Conservation (phyloP, 176 grass and related monocot species). For the Neostapfia colusana region DNA sequence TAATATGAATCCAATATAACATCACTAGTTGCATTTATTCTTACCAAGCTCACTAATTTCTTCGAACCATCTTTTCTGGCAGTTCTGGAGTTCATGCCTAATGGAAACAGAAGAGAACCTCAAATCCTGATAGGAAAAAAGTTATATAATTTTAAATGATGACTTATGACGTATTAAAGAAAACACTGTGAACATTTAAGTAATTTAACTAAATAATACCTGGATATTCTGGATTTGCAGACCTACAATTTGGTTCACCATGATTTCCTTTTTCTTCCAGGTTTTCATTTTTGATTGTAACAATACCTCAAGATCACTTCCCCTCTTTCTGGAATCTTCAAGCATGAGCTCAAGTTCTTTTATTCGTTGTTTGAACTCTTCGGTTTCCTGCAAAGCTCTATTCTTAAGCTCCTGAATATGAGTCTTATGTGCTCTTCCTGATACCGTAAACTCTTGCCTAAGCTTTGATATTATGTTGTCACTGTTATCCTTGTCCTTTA, state of each 20-base stretch:
- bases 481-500: slow-evolving; percentile 45
- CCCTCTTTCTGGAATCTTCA: slow-evolving; percentile 46
- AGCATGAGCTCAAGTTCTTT: slow-evolving; percentile 48
- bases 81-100: slow-evolving; percentile 57
- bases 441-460: slow-evolving; percentile 44
- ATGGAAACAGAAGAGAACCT: slow-evolving; percentile 67
- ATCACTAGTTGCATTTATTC: slow-evolving; percentile 7
- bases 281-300: slow-evolving; percentile 48
- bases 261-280: slow-evolving; percentile 45
- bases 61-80: slow-evolving; percentile 62
- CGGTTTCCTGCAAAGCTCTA: slow-evolving; percentile 35
- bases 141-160: slow-evolving; percentile 38
- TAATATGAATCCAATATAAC: slow-evolving; percentile 20
- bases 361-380: slow-evolving; percentile 46
- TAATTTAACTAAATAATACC: slow-evolving; percentile 40
- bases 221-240: slow-evolving; percentile 48
- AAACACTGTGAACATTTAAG: background rate
- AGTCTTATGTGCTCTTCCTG: slow-evolving; percentile 30
- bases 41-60: slow-evolving; percentile 60
- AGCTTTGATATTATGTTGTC: slow-evolving; percentile 44
- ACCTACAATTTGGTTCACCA: slow-evolving; percentile 39
- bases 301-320: slow-evolving; percentile 44
- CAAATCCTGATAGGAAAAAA: slow-evolving; percentile 64
- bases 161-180: background rate
- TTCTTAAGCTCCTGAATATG: slow-evolving; percentile 48